Base-by-base conservation (phyloP, 208 protist genomes). In the Acanthamoeba rhysodes region DNA sequence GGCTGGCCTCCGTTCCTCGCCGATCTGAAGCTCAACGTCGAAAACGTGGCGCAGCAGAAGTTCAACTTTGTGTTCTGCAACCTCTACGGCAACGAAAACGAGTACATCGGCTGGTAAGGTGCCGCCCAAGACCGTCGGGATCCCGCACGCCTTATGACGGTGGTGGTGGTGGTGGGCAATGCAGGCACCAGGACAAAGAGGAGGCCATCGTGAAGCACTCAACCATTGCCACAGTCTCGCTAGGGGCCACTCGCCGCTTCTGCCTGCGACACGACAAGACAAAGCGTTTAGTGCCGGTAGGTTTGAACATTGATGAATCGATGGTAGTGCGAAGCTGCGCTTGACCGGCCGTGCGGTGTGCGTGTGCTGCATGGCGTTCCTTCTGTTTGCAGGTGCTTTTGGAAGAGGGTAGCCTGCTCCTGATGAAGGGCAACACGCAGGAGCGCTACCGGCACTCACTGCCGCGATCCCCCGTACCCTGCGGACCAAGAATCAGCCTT, bases 41-140 rank as follows among this genome's bases (percentile, higher is more conserved):
- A 88, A 24, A 0, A 14, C 14, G 2, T 34, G 6, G 80, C 80
- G 2, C 50, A 88, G n/a, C 80, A 88, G 48, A 34, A 5, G 16
- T 64, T 88, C 29, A 88, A 88, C 80, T 88, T 88, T 50, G 80
- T 88, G 14, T 88, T 88, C 50, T 88, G 80, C 53, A 88, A 88
- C 50, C 29, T 66, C 5, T 88, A 88, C 50, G 8, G 2, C 34
- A 24, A 88, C n/a, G 50, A 88, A 14, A 62, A 88, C 80, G 80
- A 88, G 12, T 88, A 88, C 50, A 88, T 88, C 22, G 80, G 80
- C 9, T 88, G 80, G 80, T 88, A 64, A 8, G 50, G 7, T 29
- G 2, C 41, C 45, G 10, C 24, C 37, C 57, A 0, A 0, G 41
- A 29, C 29, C 32, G 50, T 34, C 24, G 48, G 18, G 32, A 4